phyloP scores from a whole-genome alignment of 2,329 filamentous ascomycete species.

The Pseudocercospora pini-densiflorae region DNA sequence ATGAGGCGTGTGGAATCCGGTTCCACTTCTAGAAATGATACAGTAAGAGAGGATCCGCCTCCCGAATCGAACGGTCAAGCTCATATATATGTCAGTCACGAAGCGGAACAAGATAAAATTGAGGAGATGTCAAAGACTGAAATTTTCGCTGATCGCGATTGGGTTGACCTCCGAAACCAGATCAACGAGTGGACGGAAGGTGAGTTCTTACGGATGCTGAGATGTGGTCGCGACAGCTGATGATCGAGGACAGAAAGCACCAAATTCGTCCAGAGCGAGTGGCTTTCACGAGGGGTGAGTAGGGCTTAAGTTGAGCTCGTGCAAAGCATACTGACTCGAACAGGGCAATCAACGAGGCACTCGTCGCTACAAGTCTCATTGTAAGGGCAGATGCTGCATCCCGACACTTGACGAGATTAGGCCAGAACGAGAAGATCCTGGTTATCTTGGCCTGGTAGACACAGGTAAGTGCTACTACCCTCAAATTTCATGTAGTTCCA shows the following conservation, averaged over 20 bases:
- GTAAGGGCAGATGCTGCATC: conserved; percentile 25
- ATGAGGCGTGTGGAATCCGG: conserved; percentile 29
- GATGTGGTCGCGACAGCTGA: background rate
- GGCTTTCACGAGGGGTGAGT: conserved; percentile 24
- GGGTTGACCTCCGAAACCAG: conserved; percentile 24
- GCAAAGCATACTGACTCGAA: conserved; percentile 3
- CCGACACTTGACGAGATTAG: conserved; percentile 26
- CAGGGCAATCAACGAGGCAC: conserved; percentile 23
- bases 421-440: conserved; percentile 21
- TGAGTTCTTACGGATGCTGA: background rate
- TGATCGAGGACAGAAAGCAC: conserved; percentile 16
- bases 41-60: conserved; percentile 26
- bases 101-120: conserved; percentile 24
- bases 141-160: conserved; percentile 15
- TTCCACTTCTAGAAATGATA: conserved; percentile 22
- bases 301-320: background rate
- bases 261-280: conserved; percentile 22
- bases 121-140: background rate
- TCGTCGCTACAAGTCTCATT: conserved; percentile 24
- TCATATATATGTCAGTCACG: conserved; percentile 30
- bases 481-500: background rate
- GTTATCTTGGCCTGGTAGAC: conserved; percentile 13
- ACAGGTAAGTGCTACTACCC: conserved; percentile 11
- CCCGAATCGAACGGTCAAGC: conserved; percentile 12
- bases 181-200: conserved; percentile 24